phyloP scores from a whole-genome alignment of 2,329 filamentous ascomycete genomes.

The Colletotrichum scovillei region DNA sequence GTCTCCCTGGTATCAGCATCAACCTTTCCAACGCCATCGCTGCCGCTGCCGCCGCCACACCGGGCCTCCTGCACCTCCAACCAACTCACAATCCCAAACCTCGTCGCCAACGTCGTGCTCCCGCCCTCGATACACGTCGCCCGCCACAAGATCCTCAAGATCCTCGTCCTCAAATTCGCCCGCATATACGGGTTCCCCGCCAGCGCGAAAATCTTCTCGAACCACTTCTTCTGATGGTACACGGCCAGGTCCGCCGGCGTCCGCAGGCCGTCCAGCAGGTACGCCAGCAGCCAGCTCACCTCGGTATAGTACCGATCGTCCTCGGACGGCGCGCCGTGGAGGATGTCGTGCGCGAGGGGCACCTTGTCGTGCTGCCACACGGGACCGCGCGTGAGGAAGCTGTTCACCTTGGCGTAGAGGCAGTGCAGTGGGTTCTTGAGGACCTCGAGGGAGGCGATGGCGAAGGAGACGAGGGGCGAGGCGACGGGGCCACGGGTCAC shows the following conservation, averaged over 20 bases:
- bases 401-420: slow-evolving; percentile 88
- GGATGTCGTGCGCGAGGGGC: slow-evolving; percentile 73
- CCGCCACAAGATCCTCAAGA: slow-evolving; percentile 72
- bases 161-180: slow-evolving; percentile 67
- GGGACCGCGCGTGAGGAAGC: slow-evolving; percentile 82
- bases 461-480: slow-evolving; percentile 81
- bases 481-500: slow-evolving; percentile 72
- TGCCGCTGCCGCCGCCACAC: slow-evolving; percentile 41
- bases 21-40: neutral
- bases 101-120: slow-evolving; percentile 83
- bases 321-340: slow-evolving; percentile 74
- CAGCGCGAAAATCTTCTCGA: slow-evolving; percentile 79
- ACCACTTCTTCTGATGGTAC: slow-evolving; percentile 72
- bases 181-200: slow-evolving; percentile 75
- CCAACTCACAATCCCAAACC: slow-evolving; percentile 82
- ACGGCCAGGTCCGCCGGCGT: slow-evolving; percentile 69
- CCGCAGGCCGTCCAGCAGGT: slow-evolving; percentile 76
- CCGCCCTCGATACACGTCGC: slow-evolving; percentile 76
- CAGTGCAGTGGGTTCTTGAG: slow-evolving; percentile 81
- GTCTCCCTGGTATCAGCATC: slow-evolving; percentile 49
- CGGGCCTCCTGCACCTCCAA: slow-evolving; percentile 69
- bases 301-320: slow-evolving; percentile 81
- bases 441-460: slow-evolving; percentile 75
- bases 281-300: slow-evolving; percentile 78
- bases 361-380: slow-evolving; percentile 80